A percentile compares a stretch with the other conserved stretches of the same genome.
Conservation (phyloP, 1,284 basidiomycete species). For the Anthracocystis panici-leucophaei region DNA sequence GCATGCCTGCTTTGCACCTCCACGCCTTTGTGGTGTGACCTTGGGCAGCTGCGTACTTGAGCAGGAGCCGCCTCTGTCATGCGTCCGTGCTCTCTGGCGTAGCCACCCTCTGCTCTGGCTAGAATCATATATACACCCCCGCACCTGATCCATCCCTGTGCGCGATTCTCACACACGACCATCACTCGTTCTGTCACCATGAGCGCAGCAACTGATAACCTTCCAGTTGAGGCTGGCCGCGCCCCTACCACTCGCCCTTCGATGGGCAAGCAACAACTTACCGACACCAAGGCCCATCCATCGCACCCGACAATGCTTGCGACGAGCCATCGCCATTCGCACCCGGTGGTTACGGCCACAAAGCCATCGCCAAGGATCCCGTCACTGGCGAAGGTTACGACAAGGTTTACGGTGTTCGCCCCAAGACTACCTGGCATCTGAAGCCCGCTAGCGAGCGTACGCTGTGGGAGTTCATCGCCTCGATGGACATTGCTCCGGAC, state of each 20-base stretch:
- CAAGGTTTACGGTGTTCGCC: slow-evolving; percentile 64
- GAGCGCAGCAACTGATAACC: slow-evolving; percentile 23
- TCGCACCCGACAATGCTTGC: slow-evolving; percentile 63
- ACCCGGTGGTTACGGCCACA: slow-evolving; percentile 56
- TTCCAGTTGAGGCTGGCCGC: slow-evolving; percentile 45
- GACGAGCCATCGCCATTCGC: slow-evolving; percentile 61
- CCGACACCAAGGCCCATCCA: slow-evolving; percentile 42
- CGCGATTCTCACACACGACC: slow-evolving; percentile 6
- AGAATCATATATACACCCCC: slow-evolving; percentile 38
- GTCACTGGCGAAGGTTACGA: slow-evolving; percentile 55
- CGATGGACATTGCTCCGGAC: slow-evolving; percentile 56
- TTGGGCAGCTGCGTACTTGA: not conserved
- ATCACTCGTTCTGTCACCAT: slow-evolving; percentile 13
- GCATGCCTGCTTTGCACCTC: not conserved
- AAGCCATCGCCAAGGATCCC: slow-evolving; percentile 57
- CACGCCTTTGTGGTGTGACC: not conserved
- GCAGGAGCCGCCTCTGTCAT: not conserved
- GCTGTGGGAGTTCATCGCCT: slow-evolving; percentile 62
- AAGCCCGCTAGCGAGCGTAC: slow-evolving; percentile 55
- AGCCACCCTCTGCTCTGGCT: not conserved
- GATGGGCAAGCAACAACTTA: slow-evolving; percentile 50
- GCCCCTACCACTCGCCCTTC: slow-evolving; percentile 36
- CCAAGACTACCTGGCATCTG: slow-evolving; percentile 65
- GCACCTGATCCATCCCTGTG: not conserved
- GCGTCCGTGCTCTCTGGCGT: not conserved